Base-by-base conservation (phyloP, 768 basidiomycete species). In the Melanogaster broomeanus region DNA sequence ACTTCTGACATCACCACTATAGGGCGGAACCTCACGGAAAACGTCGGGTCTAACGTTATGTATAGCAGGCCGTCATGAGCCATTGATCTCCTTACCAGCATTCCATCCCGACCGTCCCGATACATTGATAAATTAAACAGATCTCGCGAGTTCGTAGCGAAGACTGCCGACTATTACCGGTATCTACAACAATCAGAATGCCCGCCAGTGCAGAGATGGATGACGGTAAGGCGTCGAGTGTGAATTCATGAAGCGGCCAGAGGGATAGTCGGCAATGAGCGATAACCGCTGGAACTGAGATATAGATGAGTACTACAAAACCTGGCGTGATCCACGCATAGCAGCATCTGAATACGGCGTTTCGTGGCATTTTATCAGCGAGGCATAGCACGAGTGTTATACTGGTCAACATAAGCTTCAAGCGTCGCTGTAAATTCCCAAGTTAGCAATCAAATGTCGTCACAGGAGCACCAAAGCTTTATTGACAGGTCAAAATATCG, bases 321-420 rank as follows among this genome's bases (percentile, higher is more conserved):
- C 86, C 73, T 81, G 83, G 34, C 90, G 65, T 10, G 87, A 87
- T 50, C 89, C 82, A 6, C 77, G 72, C 6, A 88, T 82, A 27
- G 88, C 72, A 44, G 84, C 66, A 61, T 87, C 88, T 15, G 86
- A 81, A n/a, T 77, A 59, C 18, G 85, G 83, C 2, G 73, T 64
- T 2, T 76, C 79, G 62, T 61, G 3, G 53, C 74, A 44, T 69
- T 66, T 69, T 66, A 47, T 83, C 78, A 1, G 78, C 79, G 22
- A 90, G 74, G 74, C 77, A 86, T 4, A 79, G 74, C 11, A 89
- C 80, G 27, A 90, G 77, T 81, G 33, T 76, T 74, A 66, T 90
- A 91, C 61, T 84, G 85, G 66, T 89, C 77, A 52, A 90, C 87
- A 63, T 88, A 91, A 2, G 90, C 84, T 39, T 90, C 88, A n/a